Percentiles rank a stretch among this genome's conserved stretches.
phyloP scores from a whole-genome alignment of 805 yeast genomes.

The Saccharomycopsis fodiens region DNA sequence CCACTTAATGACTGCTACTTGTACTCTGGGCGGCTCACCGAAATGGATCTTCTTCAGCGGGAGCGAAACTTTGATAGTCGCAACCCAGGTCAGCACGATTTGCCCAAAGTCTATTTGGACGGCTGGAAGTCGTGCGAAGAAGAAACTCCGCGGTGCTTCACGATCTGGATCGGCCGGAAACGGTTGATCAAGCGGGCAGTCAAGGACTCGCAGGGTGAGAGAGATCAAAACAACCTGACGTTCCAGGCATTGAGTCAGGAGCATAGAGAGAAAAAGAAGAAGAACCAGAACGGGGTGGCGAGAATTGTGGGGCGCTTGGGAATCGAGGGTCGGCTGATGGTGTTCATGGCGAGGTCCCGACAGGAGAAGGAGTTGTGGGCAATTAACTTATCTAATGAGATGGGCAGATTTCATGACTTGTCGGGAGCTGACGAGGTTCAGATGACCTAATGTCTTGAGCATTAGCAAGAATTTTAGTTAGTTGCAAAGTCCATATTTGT shows the following conservation, averaged over 20 bases:
- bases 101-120: slow-evolving; percentile 71
- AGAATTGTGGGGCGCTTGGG: slow-evolving; percentile 50
- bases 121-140: slow-evolving; percentile 83
- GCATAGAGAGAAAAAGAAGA: not conserved
- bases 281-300: slow-evolving; percentile 24
- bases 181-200: slow-evolving; percentile 29
- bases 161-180: slow-evolving; percentile 75
- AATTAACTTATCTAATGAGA: slow-evolving; percentile 14
- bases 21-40: slow-evolving; percentile 61
- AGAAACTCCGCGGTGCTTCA: slow-evolving; percentile 68
- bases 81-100: slow-evolving; percentile 46
- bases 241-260: not conserved
- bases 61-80: slow-evolving; percentile 38
- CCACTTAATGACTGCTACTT: slow-evolving; percentile 64
- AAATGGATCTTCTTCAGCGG: slow-evolving; percentile 44
- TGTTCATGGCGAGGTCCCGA: slow-evolving; percentile 74
- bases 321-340: slow-evolving; percentile 57
- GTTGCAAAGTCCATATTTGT: too few species aligned
- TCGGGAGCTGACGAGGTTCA: not conserved
- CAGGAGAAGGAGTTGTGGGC: slow-evolving; percentile 87
- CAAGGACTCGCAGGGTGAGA: not conserved
- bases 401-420: slow-evolving; percentile 13
- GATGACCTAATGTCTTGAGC: not conserved
- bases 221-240: slow-evolving; percentile 6
- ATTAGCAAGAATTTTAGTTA: too few species aligned